Evolutionary conservation across 2,329 filamentous ascomycete species (phyloP).

Genomic region (Fusarium bulbicola): DNA sequence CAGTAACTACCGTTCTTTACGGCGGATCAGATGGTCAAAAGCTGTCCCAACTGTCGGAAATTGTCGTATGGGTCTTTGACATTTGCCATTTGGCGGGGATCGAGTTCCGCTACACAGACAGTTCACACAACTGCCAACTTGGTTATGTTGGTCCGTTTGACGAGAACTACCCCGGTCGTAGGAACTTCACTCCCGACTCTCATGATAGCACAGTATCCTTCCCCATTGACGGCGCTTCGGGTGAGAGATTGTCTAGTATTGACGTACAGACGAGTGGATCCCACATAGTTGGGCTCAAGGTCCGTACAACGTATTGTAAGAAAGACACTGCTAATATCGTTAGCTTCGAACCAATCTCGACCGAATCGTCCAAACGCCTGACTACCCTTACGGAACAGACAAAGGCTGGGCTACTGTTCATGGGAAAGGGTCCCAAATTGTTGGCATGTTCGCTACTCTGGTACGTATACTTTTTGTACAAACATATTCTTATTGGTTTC

Average conservation of each 20-base stretch:
- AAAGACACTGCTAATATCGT: not conserved
- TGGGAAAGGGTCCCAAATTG: too few species aligned
- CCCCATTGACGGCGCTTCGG: not conserved
- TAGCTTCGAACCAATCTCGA: not conserved
- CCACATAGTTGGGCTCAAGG: not conserved
- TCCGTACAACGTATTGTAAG: fast-evolving
- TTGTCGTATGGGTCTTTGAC: not conserved
- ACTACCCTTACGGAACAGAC: not conserved
- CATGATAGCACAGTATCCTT: not conserved
- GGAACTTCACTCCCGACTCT: not conserved
- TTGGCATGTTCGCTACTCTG: not conserved
- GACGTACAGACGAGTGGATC: not conserved
- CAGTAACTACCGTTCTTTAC: not conserved
- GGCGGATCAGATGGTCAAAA: not conserved
- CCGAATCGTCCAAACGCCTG: not conserved
- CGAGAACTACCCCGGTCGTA: not conserved
- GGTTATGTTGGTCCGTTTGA: not conserved
- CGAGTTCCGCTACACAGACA: not conserved
- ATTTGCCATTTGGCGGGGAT: not conserved
- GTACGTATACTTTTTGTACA: fast-evolving
- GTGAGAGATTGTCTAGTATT: not conserved
- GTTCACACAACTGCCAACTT: not conserved
- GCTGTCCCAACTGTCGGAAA: not conserved
- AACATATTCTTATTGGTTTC: fast-evolving
- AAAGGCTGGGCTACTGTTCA: not conserved